Base-by-base conservation (phyloP, 192 early-diverging fungal species). In the Backusella macrospora region DNA sequence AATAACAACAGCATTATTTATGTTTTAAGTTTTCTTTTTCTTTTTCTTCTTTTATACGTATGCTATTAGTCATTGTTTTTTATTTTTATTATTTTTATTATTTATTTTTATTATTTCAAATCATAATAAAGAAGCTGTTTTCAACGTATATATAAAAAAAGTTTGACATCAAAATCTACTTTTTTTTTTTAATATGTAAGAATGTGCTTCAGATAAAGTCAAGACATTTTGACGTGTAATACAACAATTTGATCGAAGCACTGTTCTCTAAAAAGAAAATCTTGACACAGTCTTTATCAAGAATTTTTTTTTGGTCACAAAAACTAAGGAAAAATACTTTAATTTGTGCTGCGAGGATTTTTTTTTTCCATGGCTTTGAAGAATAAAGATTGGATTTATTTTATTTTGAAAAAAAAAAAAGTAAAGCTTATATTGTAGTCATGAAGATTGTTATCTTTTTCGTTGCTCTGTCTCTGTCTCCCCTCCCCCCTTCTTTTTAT, bases 241-340 rank as follows among this genome's bases (percentile, higher is more conserved):
- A 49, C 48, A 34, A 34, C 29, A 49, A 49, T 49, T n/a, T 49
- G 48, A 49, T 18, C 48, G 18, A 49, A 18, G 48, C 48, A 49
- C 48, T 18, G 18, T 49, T 49, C 48, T 49, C 18, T 49, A 49
- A 18, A 49, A 49, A 49, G 48, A 49, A 49, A 49, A 21, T 18
- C n/a, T 49, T 49, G 48, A 49, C 18, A 49, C 48, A 6, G 48
- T 49, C 18, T 49, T 49, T n/a, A 49, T 49, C 48, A 49, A 49
- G 48, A 0, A 7, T 13, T 6, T 48, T 6, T 18, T 49, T 18
- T 49, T 49, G 48, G 18, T 18, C 48, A 49, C 16, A 49, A 18
- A 49, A 18, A 8, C 2, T 18, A 1, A 18, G 42, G 42, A 43
- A 43, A 43, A 10, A 43, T 43, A 43, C 10, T 43, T 43, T 43